Base-by-base conservation (phyloP, 805 yeast genomes). In the Starmerella bombi region DNA sequence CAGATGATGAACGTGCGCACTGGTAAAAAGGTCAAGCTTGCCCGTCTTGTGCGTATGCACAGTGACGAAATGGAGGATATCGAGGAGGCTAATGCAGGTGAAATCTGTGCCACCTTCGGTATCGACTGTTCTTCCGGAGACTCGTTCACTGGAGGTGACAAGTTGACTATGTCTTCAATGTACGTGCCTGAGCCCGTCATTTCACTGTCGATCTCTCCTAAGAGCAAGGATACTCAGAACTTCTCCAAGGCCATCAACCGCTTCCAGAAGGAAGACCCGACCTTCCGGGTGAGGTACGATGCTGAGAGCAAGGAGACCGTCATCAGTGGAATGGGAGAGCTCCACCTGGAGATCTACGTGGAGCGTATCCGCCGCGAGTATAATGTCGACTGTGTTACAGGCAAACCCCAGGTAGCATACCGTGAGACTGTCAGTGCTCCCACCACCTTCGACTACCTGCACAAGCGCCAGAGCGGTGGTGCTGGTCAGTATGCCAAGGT, bases 111-210 rank as follows among this genome's bases (percentile, higher is more conserved):
- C 41, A 88, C 97, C 43, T 91, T 91, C 55, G 99, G 99, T 65
- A 82, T 91, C 52, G 98, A 91, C 62, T 91, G 99, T 71, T 77
- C 97, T 9, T 91, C 98, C 12, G 99, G 99, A 57, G 98, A 91
- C 58, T 84, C 97, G 12, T 91, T 91, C 63, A 79, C 94, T 34
- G 94, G 83, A 51, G 94, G 91, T 40, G 68, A 71, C 41, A 69
- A 76, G 54, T 78, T 81, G 54, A 77, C 98, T 41, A 88, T 91
- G 97, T 76, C 93, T 42, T 84, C 96, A 4, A 91, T 91, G 98
- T 91, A 70, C 64, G 98, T 91, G 47, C 99, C 99, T 5, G 99
- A 91, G 61, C 94, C 99, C 1, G 99, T 91, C 49, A 88, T 91
- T 39, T 91, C 98, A 5, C 69, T 91, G 44, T 79, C 95, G 15